Evolutionary conservation across 192 early-diverging fungal species (phyloP).

Genomic region (Lobosporangium transversale): DNA sequence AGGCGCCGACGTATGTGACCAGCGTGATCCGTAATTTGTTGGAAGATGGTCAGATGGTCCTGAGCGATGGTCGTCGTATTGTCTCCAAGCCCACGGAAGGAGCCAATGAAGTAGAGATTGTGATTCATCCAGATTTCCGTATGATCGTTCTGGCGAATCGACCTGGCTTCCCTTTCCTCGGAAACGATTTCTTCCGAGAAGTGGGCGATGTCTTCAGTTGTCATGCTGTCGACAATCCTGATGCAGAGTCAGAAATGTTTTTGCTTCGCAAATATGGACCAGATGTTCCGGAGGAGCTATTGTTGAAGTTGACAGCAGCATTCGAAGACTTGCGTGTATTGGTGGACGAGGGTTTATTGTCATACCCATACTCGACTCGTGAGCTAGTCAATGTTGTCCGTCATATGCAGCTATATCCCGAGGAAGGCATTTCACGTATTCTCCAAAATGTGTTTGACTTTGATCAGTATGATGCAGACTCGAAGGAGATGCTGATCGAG

Average conservation of each 20-base stretch:
- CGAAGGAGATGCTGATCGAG: constrained; percentile 75
- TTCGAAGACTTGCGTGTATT: constrained; percentile 77
- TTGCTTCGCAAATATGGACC: constrained; percentile 78
- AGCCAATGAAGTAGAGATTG: constrained; percentile 56
- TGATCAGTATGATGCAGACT: constrained; percentile 76
- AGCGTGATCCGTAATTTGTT: constrained; percentile 77
- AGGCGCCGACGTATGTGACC: constrained; percentile 83
- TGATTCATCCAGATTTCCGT: constrained; percentile 74
- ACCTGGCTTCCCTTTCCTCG: constrained; percentile 79
- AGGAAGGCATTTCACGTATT: constrained; percentile 73
- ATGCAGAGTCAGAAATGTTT: constrained; percentile 75
- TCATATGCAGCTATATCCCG: constrained; percentile 79
- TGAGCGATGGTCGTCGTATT: constrained; percentile 81
- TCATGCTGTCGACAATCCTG: constrained; percentile 84
- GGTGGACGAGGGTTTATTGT: constrained; percentile 79
- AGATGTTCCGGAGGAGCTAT: constrained; percentile 70
- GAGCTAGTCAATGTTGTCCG: constrained; percentile 82
- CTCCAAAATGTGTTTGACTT: constrained; percentile 87
- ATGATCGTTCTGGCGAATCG: constrained; percentile 89
- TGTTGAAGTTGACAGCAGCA: constrained; percentile 71
- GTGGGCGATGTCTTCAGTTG: constrained; percentile 83
- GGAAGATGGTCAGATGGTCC: constrained; percentile 82
- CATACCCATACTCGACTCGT: constrained; percentile 85
- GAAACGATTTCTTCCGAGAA: constrained; percentile 85
- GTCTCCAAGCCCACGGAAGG: constrained; percentile 60